Conservation (phyloP, 2,329 filamentous ascomycete genomes). For the Helicocarpus griseus region DNA sequence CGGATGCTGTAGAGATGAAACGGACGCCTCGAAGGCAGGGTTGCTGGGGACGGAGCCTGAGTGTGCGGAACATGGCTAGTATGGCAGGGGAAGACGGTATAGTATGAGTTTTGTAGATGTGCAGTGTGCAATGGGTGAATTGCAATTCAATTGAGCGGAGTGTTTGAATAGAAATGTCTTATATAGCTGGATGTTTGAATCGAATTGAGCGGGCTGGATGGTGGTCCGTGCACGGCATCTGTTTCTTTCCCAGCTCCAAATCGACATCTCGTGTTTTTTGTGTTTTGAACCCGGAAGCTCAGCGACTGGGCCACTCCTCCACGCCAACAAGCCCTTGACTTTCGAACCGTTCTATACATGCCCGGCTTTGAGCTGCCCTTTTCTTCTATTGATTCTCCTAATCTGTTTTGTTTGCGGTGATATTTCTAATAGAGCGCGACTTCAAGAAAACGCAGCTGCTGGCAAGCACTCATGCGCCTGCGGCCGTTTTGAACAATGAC, state of each 20-base stretch:
- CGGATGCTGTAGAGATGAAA: constrained; percentile 31
- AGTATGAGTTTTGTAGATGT: not conserved
- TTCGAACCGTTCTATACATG: too few relatives aligned
- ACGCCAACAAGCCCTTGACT: not conserved
- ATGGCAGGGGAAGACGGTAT: not conserved
- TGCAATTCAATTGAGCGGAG: not conserved
- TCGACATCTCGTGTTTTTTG: not conserved
- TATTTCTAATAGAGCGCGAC: not conserved
- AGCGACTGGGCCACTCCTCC: not conserved
- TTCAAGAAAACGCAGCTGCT: not conserved
- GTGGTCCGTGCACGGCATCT: constrained; percentile 27
- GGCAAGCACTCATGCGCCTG: constrained; percentile 3
- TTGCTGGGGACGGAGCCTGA: constrained; percentile 20
- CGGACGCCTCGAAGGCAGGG: constrained; percentile 15
- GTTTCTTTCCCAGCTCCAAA: not conserved
- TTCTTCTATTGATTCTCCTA: not conserved
- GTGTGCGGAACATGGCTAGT: constrained; percentile 23
- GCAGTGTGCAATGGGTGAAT: constrained; percentile 2
- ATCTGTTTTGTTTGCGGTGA: not conserved
- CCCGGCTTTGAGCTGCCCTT: not conserved
- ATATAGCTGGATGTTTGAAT: constrained; percentile 1
- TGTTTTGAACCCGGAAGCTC: constrained; percentile 1
- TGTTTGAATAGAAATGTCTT: not conserved
- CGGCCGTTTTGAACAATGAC: constrained; percentile 27
- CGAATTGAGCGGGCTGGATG: not conserved